Conservation (phyloP, 1,284 basidiomycete genomes). For the Austropuccinia psidii region DNA sequence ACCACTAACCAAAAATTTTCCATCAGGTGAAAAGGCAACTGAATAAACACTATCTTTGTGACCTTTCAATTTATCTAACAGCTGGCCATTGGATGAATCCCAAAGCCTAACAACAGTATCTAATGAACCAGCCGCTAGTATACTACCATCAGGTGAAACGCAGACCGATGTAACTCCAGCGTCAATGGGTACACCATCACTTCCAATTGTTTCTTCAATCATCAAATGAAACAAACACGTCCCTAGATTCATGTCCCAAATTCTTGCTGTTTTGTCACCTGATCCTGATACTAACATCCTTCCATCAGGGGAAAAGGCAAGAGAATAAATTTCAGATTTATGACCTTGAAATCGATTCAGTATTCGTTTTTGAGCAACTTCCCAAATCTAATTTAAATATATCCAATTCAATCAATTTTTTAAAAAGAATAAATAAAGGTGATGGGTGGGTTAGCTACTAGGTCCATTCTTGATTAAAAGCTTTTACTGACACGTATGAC, state of each 20-base stretch:
- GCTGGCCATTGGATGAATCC: slow-evolving; percentile 64
- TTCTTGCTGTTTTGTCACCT: slow-evolving; percentile 77
- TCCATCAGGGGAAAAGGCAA: slow-evolving; percentile 76
- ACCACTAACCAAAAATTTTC: slow-evolving; percentile 65
- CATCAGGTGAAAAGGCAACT: slow-evolving; percentile 79
- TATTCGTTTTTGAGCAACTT: slow-evolving; percentile 66
- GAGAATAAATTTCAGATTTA: slow-evolving; percentile 80
- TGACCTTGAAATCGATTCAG: slow-evolving; percentile 71
- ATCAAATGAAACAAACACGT: slow-evolving; percentile 50
- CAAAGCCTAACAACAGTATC: slow-evolving; percentile 80
- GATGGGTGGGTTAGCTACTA: not conserved
- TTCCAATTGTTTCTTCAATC: slow-evolving; percentile 21
- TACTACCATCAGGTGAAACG: slow-evolving; percentile 69
- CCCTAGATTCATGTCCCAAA: slow-evolving; percentile 72
- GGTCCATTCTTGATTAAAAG: not conserved
- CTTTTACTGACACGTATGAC: slow-evolving; percentile 61
- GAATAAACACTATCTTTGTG: slow-evolving; percentile 76
- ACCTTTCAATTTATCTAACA: slow-evolving; percentile 67
- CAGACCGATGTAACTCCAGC: slow-evolving; percentile 55
- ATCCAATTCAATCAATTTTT: not conserved
- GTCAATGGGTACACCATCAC: slow-evolving; percentile 19
- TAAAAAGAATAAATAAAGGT: slow-evolving; percentile 9
- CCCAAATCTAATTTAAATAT: slow-evolving; percentile 62
- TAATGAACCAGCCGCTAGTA: slow-evolving; percentile 73
- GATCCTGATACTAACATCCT: slow-evolving; percentile 77